A percentile compares a stretch with the other conserved stretches of the same genome.
Evolutionary conservation across 2,329 filamentous ascomycete species (phyloP).

Genomic region (Aspergillus awamori): DNA sequence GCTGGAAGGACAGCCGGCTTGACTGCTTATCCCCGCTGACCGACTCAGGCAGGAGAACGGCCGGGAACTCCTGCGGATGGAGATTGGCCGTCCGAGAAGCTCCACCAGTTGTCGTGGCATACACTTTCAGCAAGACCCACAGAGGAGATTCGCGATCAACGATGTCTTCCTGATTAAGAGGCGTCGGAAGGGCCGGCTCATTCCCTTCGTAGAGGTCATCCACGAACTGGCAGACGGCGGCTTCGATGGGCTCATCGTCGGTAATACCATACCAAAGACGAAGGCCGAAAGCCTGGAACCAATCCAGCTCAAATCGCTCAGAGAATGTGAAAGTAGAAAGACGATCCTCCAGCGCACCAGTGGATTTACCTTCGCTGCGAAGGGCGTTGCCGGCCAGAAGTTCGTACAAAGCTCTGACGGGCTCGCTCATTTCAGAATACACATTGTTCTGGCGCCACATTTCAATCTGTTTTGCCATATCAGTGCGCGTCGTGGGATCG

Average conservation of each 20-base stretch:
- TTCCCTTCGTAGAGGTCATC: constrained; percentile 71
- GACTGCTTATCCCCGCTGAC: constrained; percentile 75
- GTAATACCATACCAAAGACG: constrained; percentile 84
- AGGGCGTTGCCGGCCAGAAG: constrained; percentile 86
- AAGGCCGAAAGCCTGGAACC: constrained; percentile 90
- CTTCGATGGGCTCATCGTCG: constrained; percentile 67
- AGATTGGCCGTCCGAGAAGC: constrained; percentile 34
- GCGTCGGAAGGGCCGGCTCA: constrained; percentile 70
- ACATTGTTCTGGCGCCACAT: constrained; percentile 83
- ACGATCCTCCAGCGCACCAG: constrained; percentile 76
- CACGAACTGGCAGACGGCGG: constrained; percentile 73
- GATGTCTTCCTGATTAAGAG: constrained; percentile 71
- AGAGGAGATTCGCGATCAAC: constrained; percentile 72
- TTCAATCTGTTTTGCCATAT: constrained; percentile 78
- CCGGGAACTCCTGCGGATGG: constrained; percentile 58
- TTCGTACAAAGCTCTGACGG: constrained; percentile 85
- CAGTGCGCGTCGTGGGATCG: constrained; percentile 68
- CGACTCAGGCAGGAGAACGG: constrained; percentile 74
- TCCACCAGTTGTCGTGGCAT: constrained; percentile 54
- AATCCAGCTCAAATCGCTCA: constrained; percentile 81
- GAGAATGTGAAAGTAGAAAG: constrained; percentile 79
- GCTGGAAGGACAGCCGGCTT: constrained; percentile 79
- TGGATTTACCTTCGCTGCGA: constrained; percentile 72
- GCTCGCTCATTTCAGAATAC: constrained; percentile 81
- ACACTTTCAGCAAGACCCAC: constrained; percentile 84